Evolutionary conservation across 2,329 filamentous ascomycete genomes (phyloP), one percentile per base, ranked within the genome.

Genomic region (Aspergillus sp.): DNA sequence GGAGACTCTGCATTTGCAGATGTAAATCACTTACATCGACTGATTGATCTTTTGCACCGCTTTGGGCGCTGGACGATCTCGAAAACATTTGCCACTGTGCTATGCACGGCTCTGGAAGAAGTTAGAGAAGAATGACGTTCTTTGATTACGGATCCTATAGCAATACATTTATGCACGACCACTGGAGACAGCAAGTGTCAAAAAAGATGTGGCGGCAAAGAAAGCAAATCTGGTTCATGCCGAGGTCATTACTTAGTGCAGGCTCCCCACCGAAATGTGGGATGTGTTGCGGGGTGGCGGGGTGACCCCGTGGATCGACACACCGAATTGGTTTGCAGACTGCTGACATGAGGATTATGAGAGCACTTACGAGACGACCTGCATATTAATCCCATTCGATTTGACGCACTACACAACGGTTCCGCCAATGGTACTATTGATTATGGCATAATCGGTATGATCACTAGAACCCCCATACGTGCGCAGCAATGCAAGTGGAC

Each of bases 41-140:
- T 70, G 52, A 66, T 67, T 23, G 69, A 70, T 41, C 58, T 70
- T 13, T 59, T 72, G 28, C 63, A 67, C 28, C 65, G 69, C 1
- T 67, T 69, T 43, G 69, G 69, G 1, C 65, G 69, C 41, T 72
- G 70, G 70, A 68, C 64, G 28, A 72, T 72, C 53, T 70, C 69
- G 2, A 60, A 66, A 25, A 61, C 64, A 25, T 71, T 72, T 63
- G 65, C 70, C 1, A 59, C 59, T 21, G 67, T 70, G 7, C 59
- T 72, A 5, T 59, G 52, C 19, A n/a, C 57, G 1, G 60, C 56
- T 12, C 5, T 62, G 13, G 39, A 59, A 15, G 41, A 53, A 21
- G 17, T 30, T 50, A 23, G 47, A 21, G 43, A 43, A 59, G 19
- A 50, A 43, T 28, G 23, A 45, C 41, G 21, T 12, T 23, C 10